phyloP scores from a whole-genome alignment of 306 rosid genomes.

The Neltuma alba region DNA sequence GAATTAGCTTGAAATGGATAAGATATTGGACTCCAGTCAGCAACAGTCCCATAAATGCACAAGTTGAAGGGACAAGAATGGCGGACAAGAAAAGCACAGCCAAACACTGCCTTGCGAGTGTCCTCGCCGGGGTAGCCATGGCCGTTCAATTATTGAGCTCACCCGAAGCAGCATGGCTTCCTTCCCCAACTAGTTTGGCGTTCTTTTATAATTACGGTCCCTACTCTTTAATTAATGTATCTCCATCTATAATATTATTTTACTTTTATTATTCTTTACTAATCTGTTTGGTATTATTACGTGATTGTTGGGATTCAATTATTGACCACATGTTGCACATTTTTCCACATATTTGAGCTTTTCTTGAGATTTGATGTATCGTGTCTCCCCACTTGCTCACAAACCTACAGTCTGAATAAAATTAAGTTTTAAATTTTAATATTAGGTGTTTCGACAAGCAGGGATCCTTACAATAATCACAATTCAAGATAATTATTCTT shows the following conservation, averaged over 20 bases:
- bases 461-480: not conserved
- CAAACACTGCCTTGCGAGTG: not conserved
- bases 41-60: too few species aligned
- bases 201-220: not conserved
- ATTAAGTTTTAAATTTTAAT: too few species aligned
- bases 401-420: not conserved
- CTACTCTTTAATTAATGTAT: not conserved
- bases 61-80: not conserved
- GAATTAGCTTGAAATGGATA: too few species aligned
- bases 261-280: not conserved
- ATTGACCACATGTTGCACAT: not conserved
- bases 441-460: not conserved
- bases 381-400: not conserved
- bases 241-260: not conserved
- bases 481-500: too few species aligned
- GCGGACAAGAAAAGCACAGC: not conserved
- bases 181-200: too few species aligned
- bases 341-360: not conserved
- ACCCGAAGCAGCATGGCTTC: not conserved
- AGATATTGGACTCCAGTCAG: too few species aligned
- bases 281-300: not conserved
- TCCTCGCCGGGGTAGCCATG: not conserved
- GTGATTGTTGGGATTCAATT: not conserved
- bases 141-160: not conserved
- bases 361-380: not conserved